phyloP scores from a whole-genome alignment of 176 grass and related monocot species.

The Lolium multiflorum region DNA sequence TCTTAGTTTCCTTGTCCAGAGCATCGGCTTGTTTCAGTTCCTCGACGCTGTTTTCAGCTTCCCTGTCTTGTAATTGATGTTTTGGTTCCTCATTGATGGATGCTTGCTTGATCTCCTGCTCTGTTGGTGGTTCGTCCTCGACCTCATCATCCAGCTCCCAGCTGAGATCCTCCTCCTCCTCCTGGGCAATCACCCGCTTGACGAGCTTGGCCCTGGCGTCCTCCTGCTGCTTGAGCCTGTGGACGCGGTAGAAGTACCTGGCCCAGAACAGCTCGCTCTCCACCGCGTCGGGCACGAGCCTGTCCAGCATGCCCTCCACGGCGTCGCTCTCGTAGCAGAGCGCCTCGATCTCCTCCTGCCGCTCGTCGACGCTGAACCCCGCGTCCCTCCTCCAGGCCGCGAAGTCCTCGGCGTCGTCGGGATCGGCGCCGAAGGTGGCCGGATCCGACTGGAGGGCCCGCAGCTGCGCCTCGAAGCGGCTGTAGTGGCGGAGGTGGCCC shows the following conservation, averaged over 20 bases:
- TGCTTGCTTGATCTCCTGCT: slow-evolving; percentile 34
- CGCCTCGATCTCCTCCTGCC: slow-evolving; percentile 76
- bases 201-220: slow-evolving; percentile 84
- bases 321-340: slow-evolving; percentile 63
- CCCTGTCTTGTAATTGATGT: background rate
- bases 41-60: background rate
- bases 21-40: background rate
- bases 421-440: slow-evolving; percentile 72
- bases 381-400: slow-evolving; percentile 50
- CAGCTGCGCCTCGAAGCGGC: slow-evolving; percentile 78
- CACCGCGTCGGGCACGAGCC: slow-evolving; percentile 68
- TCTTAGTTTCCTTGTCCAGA: slow-evolving; percentile 28
- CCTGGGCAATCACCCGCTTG: slow-evolving; percentile 68
- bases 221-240: slow-evolving; percentile 83
- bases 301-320: slow-evolving; percentile 64
- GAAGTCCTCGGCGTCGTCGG: slow-evolving; percentile 79
- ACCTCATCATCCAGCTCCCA: slow-evolving; percentile 76
- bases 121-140: slow-evolving; percentile 35
- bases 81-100: slow-evolving; percentile 34
- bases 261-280: slow-evolving; percentile 79
- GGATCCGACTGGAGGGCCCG: slow-evolving; percentile 77
- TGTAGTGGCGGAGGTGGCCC: slow-evolving; percentile 68
- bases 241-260: slow-evolving; percentile 79
- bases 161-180: slow-evolving; percentile 88
- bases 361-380: slow-evolving; percentile 70